A percentile compares a stretch with the other conserved stretches of the same genome.
Conservation (phyloP, 805 yeast species). For the Teunomyces tritomae region DNA sequence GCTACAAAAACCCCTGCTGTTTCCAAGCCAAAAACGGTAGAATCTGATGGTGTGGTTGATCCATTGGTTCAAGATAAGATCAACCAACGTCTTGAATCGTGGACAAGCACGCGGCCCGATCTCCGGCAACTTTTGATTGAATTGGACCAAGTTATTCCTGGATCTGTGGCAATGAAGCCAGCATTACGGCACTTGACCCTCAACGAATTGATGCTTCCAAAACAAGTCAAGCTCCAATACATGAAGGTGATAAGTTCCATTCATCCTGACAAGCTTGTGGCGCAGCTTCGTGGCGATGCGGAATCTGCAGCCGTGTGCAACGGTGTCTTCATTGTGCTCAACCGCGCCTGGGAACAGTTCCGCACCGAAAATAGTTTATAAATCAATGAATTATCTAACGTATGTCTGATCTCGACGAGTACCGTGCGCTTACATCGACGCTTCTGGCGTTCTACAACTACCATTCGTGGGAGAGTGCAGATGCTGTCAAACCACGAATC, state of each 20-base stretch:
- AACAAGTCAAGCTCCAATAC: slow-evolving; percentile 81
- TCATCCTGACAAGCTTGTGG: slow-evolving; percentile 76
- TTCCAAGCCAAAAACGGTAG: slow-evolving; percentile 4
- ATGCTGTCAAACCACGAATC: slow-evolving; percentile 31
- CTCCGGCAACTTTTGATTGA: slow-evolving; percentile 73
- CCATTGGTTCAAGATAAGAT: slow-evolving; percentile 10
- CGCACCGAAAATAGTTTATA: slow-evolving; percentile 16
- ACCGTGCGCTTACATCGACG: slow-evolving; percentile 35
- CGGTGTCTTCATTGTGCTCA: slow-evolving; percentile 76
- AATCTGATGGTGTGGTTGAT: slow-evolving; percentile 47
- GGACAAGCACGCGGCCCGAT: slow-evolving; percentile 35
- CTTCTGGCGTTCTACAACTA: slow-evolving; percentile 34
- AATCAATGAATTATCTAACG: not conserved
- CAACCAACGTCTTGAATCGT: slow-evolving; percentile 7
- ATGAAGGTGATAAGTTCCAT: slow-evolving; percentile 77
- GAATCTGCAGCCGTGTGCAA: slow-evolving; percentile 85
- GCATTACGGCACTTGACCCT: slow-evolving; percentile 31
- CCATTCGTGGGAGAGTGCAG: slow-evolving; percentile 31
- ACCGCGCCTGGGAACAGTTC: slow-evolving; percentile 63
- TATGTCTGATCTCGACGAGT: slow-evolving; percentile 27
- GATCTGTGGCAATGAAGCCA: slow-evolving; percentile 32
- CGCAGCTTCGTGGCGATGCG: slow-evolving; percentile 38
- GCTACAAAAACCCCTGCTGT: not conserved
- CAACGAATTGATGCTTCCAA: slow-evolving; percentile 81
- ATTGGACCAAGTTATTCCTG: slow-evolving; percentile 60